Percentiles rank a stretch among this genome's conserved stretches.
phyloP scores from a whole-genome alignment of 2,329 filamentous ascomycete genomes.

The Sarocladium brachiariae region DNA sequence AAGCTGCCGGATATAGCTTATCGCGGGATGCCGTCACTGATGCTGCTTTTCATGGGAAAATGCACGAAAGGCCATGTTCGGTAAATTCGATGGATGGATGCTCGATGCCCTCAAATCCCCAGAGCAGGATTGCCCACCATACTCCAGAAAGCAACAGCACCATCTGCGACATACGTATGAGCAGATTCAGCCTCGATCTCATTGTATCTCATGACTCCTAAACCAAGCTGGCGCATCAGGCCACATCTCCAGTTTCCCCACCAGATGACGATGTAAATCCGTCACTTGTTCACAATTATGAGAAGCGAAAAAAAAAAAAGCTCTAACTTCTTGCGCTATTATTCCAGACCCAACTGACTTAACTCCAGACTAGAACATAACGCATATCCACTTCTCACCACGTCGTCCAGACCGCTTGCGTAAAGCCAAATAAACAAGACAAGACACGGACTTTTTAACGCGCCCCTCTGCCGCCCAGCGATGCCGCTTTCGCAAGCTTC shows the following conservation, averaged over 20 bases:
- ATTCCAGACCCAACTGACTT: too few relatives aligned
- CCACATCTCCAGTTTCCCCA: background rate
- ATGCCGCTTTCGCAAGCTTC: conserved; percentile 46
- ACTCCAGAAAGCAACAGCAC: background rate
- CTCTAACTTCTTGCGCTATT: background rate
- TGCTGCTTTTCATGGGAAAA: background rate
- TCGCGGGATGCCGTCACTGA: conserved; percentile 6
- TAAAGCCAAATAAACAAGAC: too few relatives aligned
- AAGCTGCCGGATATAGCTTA: background rate
- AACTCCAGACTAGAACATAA: too few relatives aligned
- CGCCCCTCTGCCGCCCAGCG: conserved; percentile 50
- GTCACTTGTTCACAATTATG: background rate
- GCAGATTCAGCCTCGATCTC: too few relatives aligned
- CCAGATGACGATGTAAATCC: background rate
- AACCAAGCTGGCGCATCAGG: background rate
- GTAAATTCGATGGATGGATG: background rate
- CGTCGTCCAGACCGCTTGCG: background rate
- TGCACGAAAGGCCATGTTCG: background rate
- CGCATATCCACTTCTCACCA: background rate
- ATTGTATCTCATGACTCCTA: too few relatives aligned
- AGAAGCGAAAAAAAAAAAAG: background rate
- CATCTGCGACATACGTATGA: too few relatives aligned
- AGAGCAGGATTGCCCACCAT: too few relatives aligned
- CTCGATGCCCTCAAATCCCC: too few relatives aligned
- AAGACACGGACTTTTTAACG: conserved; percentile 29